Evolutionary conservation across 164 flowering plant species (phyloP), one percentile per base, ranked within the genome.

Genomic region (Chimonanthus salicifolius): DNA sequence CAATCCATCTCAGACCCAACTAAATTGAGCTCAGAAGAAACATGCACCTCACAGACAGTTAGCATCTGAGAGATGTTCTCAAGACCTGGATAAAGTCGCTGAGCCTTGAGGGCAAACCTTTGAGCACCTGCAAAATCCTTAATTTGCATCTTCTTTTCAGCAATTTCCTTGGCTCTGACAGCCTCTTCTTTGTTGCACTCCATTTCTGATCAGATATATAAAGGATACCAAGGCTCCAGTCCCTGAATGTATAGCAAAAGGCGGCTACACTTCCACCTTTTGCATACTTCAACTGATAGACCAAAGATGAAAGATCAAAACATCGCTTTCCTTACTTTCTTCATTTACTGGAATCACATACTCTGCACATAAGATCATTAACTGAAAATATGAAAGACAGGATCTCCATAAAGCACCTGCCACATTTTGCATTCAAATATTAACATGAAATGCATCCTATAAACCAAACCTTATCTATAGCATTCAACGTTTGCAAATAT

Each of bases 161-260:
- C 98, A 58, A 92, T 74, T 2, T 33, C 85, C 80, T 80, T 94
- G 73, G 91, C 98, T 78, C 88, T 84, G 10, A 82, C 18, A 60
- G 97, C 97, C 83, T 90, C 97, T 74, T 90, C 97, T 78, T 88
- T 88, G 81, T 92, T 94, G 90, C 93, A 90, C 49, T 92, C 97
- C 97, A 92, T 92, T 49, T 33, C 72, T 71, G 50, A 69, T 49
- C 58, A 7, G 45, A 69, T 71, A 49, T 6, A 49, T 60, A 49
- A 50, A 62, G 4, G 60, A 48, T 50, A 66, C n/a, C 75, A 7
- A n/a, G 54, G 54, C 73, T 47, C 18, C 15, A 58, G 60, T 43
- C 62, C 58, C n/a, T 33, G 33, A 33, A 33, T 33, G 33, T 33
- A 33, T 33, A 33, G 33, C 33, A 33, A 33, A 33, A 33, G 33